These are phyloP conservation scores for Sparassis latifolia DNA, from an alignment of 1,284 basidiomycete species.

Conservation along the genomic window DNA sequence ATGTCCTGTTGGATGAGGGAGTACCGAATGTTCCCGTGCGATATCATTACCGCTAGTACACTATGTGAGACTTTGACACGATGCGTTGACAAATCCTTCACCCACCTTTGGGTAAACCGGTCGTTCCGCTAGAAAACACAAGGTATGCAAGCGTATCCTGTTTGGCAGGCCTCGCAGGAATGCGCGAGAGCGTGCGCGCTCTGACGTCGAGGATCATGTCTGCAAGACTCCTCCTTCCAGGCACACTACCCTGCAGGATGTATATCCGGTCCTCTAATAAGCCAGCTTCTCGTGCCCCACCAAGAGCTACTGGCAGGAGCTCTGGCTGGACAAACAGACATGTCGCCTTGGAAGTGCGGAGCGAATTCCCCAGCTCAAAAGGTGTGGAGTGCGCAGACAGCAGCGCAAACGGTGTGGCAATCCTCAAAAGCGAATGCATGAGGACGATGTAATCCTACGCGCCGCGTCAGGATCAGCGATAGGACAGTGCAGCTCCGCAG, in stretches of 20 bases:
- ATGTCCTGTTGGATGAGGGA: slow-evolving; percentile 39
- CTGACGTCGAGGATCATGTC: slow-evolving; percentile 39
- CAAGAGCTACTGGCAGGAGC: slow-evolving; percentile 41
- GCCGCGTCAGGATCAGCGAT: not conserved
- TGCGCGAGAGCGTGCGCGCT: slow-evolving; percentile 30
- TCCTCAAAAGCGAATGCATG: slow-evolving; percentile 46
- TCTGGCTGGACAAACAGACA: slow-evolving; percentile 56
- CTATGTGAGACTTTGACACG: not conserved
- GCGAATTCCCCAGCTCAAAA: slow-evolving; percentile 56
- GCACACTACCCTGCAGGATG: slow-evolving; percentile 39
- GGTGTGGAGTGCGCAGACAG: slow-evolving; percentile 62
- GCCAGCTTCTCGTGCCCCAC: slow-evolving; percentile 45
- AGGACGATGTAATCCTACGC: slow-evolving; percentile 58
- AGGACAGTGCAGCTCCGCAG: not conserved
- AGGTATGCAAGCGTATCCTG: slow-evolving; percentile 63
- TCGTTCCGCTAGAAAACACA: slow-evolving; percentile 74
- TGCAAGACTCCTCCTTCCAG: slow-evolving; percentile 37
- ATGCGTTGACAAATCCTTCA: not conserved
- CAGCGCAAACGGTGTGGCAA: slow-evolving; percentile 55
- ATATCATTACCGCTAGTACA: slow-evolving; percentile 61
- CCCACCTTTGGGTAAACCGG: slow-evolving; percentile 67
- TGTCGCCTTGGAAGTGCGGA: slow-evolving; percentile 48
- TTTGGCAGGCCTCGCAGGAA: slow-evolving; percentile 39
- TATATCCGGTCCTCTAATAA: slow-evolving; percentile 47
- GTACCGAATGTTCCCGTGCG: slow-evolving; percentile 60